Evolutionary conservation across 1,284 basidiomycete species (phyloP), one percentile per base, ranked within the genome.

Genomic region (Sporisorium exsertum): DNA sequence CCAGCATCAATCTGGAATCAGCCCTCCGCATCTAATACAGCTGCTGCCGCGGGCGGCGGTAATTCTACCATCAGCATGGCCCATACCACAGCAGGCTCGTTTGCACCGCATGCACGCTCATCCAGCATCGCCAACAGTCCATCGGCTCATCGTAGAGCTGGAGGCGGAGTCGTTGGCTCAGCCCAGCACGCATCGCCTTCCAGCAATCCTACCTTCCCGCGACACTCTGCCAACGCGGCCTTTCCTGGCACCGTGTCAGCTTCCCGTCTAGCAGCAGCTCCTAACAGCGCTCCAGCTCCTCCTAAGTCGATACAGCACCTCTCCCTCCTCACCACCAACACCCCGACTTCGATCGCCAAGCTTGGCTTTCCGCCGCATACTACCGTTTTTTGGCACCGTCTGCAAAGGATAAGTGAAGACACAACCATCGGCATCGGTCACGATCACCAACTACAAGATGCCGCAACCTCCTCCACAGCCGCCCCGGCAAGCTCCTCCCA

Each of bases 131-230:
- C 42, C 42, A 61, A 58, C 56, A 63, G 33, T 26, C 27, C 64
- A 4, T 47, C 69, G 12, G 59, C 59, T 2, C 69, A 66, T 56
- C 69, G 69, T 33, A 37, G 69, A 35, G 56, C 49, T 12, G 58
- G 56, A 4, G 52, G 47, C 6, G 40, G 40, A 43, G 15, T 60
- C 22, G 54, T 60, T n/a, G 54, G 22, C 16, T 49, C 60, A 10
- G 24, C 52, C 10, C 70, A 67, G 60, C 70, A 62, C 32, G 64
- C 64, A 13, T 64, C 70, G 18, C 60, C 70, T 3, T 63, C 70
- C 15, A 49, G 4, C 57, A 52, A 13, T 6, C 5, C 47, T 5
- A 26, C 49, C 10, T 67, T 64, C 20, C 24, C 57, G 8, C 64
- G 70, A 10, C 49, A 57, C 6, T 60, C 57, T 52, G 32, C 64